These are phyloP conservation scores for Beauveria asiatica DNA, from an alignment of 2,329 filamentous ascomycete genomes.

Conservation along the genomic window DNA sequence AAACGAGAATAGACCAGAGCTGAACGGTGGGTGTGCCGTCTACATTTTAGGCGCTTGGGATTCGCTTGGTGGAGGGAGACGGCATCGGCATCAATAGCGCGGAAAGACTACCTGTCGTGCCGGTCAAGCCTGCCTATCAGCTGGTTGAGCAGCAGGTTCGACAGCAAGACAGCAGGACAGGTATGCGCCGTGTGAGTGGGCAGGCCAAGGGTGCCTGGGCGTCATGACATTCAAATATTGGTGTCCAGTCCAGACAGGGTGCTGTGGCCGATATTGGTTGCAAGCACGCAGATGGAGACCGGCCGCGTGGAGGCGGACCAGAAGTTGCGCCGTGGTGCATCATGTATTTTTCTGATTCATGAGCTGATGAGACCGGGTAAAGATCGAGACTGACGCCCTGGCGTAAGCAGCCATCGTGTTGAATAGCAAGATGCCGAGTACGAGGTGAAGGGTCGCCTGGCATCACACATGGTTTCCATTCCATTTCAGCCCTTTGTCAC, in stretches of 20 bases:
- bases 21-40: background rate
- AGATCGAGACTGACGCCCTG: background rate
- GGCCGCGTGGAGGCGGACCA: background rate
- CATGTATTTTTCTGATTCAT: too few relatives aligned
- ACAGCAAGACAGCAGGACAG: too few relatives aligned
- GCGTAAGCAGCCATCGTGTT: too few relatives aligned
- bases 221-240: background rate
- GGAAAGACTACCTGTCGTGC: background rate
- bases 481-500: background rate
- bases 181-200: background rate
- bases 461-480: too few relatives aligned
- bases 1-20: background rate
- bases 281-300: background rate
- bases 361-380: background rate
- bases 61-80: background rate
- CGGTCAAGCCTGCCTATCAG: background rate
- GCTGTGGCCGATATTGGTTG: background rate
- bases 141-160: background rate
- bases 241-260: too few relatives aligned
- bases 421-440: background rate
- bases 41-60: background rate
- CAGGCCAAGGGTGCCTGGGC: background rate
- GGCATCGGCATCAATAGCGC: background rate
- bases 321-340: background rate
- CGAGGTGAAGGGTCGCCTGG: too few relatives aligned